Conservation (phyloP, 495 filamentous ascomycete species). For the Xylaria bambusicola region DNA sequence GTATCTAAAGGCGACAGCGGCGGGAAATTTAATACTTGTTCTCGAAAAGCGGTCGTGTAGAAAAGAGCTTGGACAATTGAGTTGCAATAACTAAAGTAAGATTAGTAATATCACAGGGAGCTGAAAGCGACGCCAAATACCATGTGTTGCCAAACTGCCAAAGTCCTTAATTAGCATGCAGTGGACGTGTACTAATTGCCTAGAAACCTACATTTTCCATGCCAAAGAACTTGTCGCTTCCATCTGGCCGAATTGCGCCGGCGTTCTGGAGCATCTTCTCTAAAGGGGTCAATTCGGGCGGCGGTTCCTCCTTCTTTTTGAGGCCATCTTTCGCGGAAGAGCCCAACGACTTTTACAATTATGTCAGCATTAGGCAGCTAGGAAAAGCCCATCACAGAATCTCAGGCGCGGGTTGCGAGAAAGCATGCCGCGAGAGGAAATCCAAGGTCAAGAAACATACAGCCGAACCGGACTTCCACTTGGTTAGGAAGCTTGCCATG, state of each 20-base stretch:
- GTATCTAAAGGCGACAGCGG: conserved; percentile 50
- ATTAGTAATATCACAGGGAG: conserved; percentile 27
- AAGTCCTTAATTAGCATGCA: conserved; percentile 28
- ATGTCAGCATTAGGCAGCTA: conserved; percentile 21
- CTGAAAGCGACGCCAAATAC: conserved; percentile 51
- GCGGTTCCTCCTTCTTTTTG: conserved; percentile 72
- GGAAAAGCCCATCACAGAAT: not conserved
- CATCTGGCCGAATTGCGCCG: conserved; percentile 77
- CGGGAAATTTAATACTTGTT: conserved; percentile 92
- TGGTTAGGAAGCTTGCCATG: conserved; percentile 51
- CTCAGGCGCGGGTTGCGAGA: not conserved
- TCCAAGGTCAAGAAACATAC: conserved; percentile 21
- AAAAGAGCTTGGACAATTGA: conserved; percentile 97
- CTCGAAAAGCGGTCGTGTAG: conserved; percentile 92
- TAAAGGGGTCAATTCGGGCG: conserved; percentile 70
- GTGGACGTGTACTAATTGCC: conserved; percentile 3
- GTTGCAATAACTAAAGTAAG: conserved; percentile 78
- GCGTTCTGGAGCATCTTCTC: conserved; percentile 82
- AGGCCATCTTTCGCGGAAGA: conserved; percentile 42
- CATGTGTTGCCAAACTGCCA: conserved; percentile 93
- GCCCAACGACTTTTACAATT: conserved; percentile 33
- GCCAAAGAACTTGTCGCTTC: conserved; percentile 97
- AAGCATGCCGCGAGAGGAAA: not conserved
- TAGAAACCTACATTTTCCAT: conserved; percentile 84
- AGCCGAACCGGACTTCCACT: conserved; percentile 42